Evolutionary conservation across 2,329 filamentous ascomycete genomes (phyloP).

Genomic region (Aspergillus sp.): DNA sequence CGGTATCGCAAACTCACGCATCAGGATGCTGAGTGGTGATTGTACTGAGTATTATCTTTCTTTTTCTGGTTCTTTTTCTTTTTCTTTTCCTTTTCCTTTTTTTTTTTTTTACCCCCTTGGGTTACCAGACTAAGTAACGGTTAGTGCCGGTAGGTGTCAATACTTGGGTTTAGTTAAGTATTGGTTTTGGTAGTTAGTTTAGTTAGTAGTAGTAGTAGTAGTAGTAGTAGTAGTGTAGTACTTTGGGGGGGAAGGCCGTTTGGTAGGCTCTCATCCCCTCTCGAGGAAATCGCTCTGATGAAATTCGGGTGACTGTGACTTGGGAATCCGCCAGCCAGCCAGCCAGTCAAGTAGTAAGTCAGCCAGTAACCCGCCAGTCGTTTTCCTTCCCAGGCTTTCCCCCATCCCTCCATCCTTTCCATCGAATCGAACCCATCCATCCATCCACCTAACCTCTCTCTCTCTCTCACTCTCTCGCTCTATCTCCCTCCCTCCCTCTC

Average conservation of each 20-base stretch:
- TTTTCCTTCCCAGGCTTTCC: not conserved
- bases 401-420: too few relatives aligned
- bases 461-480: not conserved
- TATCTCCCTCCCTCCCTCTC: not conserved
- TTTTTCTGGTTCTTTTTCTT: not conserved
- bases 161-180: not conserved
- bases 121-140: not conserved
- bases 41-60: too few relatives aligned
- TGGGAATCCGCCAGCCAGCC: not conserved
- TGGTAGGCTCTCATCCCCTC: slow-evolving; percentile 4
- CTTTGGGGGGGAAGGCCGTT: not conserved
- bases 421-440: not conserved
- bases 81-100: too few relatives aligned
- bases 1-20: not conserved
- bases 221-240: too few relatives aligned
- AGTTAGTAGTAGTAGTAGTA: not conserved
- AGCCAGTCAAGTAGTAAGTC: not conserved
- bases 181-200: not conserved
- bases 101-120: not conserved
- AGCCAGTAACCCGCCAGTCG: not conserved
- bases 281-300: not conserved
- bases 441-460: not conserved
- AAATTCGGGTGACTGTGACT: not conserved
- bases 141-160: slow-evolving; percentile 1
- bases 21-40: too few relatives aligned